Evolutionary conservation across 192 early-diverging fungal species (phyloP).

Genomic region (Coemansia sp.): DNA sequence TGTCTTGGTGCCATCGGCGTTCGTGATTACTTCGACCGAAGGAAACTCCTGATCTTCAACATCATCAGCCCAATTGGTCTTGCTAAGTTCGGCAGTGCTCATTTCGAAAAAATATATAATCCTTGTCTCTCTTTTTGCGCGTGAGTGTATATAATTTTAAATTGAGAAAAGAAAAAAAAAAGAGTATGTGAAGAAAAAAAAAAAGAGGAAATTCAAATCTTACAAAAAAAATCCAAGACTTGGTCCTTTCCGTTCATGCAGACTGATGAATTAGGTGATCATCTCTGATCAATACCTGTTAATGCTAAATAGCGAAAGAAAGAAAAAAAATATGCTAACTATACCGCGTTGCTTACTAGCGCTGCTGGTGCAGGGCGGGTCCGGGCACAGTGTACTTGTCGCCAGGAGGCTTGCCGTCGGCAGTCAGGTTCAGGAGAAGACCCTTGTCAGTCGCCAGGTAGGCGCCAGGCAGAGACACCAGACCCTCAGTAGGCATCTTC

Average conservation of each 20-base stretch:
- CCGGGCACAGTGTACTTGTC: conserved; percentile 16
- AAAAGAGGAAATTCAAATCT: not conserved
- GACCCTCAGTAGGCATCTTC: not conserved
- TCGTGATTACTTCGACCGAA: conserved; percentile 32
- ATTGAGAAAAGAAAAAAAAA: not conserved
- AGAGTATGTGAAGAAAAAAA: not conserved
- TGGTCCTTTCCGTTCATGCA: not conserved
- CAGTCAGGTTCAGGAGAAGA: not conserved
- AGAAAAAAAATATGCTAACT: not conserved
- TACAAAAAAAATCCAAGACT: not conserved
- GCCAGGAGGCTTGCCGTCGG: conserved; percentile 1
- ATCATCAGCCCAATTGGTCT: conserved; percentile 77
- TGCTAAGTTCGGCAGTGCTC: conserved; percentile 24
- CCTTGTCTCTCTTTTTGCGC: too few species aligned
- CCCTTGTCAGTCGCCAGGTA: conserved; percentile 3
- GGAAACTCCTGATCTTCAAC: conserved; percentile 64
- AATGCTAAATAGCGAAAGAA: not conserved
- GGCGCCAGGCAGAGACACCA: not conserved
- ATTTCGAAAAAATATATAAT: not conserved
- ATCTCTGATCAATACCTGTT: not conserved
- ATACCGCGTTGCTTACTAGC: not conserved
- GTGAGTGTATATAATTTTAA: not conserved
- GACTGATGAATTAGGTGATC: not conserved
- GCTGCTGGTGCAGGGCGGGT: conserved; percentile 2
- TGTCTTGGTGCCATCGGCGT: conserved; percentile 81